These are phyloP conservation scores for Gossypium rotundifolium DNA, from an alignment of 345 rosid species.

Conservation along the genomic window DNA sequence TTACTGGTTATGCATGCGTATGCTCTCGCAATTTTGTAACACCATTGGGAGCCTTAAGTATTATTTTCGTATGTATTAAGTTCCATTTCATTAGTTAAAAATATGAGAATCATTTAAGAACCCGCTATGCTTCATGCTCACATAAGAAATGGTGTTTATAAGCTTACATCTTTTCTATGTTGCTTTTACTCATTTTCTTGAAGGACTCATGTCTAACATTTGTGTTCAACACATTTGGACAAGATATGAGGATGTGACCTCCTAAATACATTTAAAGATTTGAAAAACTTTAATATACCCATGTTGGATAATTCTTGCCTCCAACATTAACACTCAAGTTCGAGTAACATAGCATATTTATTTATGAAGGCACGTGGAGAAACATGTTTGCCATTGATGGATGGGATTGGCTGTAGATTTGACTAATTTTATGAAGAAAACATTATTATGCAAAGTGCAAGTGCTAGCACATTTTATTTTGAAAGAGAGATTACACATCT, in stretches of 20 bases:
- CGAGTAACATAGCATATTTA: too few relatives aligned
- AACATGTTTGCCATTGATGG: too few relatives aligned
- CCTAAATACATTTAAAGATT: not conserved
- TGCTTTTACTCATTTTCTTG: not conserved
- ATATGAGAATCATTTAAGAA: not conserved
- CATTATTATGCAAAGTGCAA: too few relatives aligned
- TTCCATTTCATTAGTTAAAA: not conserved
- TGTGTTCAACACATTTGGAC: not conserved
- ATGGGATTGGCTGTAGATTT: too few relatives aligned
- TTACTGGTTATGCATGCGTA: slow-evolving; percentile 96
- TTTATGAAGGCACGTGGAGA: too few relatives aligned
- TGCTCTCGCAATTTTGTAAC: slow-evolving; percentile 96
- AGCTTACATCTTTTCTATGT: not conserved
- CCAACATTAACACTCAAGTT: too few relatives aligned
- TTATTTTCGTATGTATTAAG: slow-evolving; percentile 60
- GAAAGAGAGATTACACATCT: too few relatives aligned
- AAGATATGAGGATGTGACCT: not conserved
- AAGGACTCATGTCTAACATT: not conserved
- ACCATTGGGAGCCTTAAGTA: slow-evolving; percentile 92
- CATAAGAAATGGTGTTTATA: not conserved
- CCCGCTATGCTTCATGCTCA: not conserved
- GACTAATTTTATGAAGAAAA: too few relatives aligned
- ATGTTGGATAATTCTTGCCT: too few relatives aligned
- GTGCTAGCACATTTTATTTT: too few relatives aligned
- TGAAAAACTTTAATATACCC: not conserved